phyloP scores from a whole-genome alignment of 2,329 filamentous ascomycete genomes.

The Aspergillus sclerotialis region DNA sequence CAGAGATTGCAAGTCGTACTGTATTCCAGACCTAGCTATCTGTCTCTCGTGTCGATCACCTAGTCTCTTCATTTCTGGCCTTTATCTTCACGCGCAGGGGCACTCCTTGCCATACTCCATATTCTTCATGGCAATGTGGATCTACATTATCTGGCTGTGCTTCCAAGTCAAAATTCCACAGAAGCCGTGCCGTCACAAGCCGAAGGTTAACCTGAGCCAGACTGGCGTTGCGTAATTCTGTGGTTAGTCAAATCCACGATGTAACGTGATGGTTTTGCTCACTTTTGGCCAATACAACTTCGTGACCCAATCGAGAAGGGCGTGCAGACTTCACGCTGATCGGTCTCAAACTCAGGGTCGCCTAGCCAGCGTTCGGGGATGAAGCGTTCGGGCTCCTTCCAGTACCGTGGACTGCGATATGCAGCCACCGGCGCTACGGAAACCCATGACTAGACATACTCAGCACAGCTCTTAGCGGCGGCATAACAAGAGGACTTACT shows the following conservation, averaged over 20 bases:
- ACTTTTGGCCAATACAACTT: constrained; percentile 7
- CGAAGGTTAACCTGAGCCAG: constrained; percentile 6
- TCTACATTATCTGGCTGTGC: constrained; percentile 5
- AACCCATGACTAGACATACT: constrained; percentile 10
- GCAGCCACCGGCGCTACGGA: constrained; percentile 5
- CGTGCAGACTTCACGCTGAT: constrained; percentile 4
- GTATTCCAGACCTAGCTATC: no score
- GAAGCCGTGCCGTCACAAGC: constrained; percentile 1
- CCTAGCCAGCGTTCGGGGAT: constrained; percentile 7
- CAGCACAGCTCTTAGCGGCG: no score
- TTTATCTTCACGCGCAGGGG: background rate
- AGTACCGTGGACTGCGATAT: constrained; percentile 5
- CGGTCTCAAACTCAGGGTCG: constrained; percentile 3
- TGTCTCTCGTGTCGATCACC: no score
- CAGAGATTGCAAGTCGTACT: no score
- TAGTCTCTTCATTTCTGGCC: no score
- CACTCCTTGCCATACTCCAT: constrained; percentile 3
- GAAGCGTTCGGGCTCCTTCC: constrained; percentile 3
- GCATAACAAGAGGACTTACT: no score
- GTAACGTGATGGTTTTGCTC: no score
- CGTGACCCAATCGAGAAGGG: constrained; percentile 8
- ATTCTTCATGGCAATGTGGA: constrained; percentile 5
- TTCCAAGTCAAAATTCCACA: constrained; percentile 9
- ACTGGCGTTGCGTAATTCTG: no score
- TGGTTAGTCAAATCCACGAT: no score